Evolutionary conservation across 164 flowering plant genomes (phyloP).

Genomic region (Platanus orientalis): DNA sequence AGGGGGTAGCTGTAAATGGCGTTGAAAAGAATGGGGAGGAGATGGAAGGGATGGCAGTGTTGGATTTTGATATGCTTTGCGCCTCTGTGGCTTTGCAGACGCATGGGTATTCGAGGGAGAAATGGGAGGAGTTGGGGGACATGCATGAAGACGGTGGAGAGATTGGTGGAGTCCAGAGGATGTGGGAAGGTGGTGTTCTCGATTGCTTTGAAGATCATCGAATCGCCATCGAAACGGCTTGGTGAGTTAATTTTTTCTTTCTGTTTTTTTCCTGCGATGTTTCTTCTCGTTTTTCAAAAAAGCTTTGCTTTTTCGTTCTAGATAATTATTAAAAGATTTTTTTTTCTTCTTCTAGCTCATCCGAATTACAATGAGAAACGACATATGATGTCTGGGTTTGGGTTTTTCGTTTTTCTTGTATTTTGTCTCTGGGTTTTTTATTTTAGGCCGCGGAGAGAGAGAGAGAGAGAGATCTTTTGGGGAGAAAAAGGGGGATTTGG

Average conservation of each 20-base stretch:
- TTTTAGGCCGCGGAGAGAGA: no score
- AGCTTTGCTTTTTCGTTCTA: neutral
- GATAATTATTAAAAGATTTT: neutral
- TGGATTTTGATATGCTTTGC: conserved; percentile 90
- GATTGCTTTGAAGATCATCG: conserved; percentile 84
- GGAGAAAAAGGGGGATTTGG: no score
- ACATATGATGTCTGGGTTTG: no score
- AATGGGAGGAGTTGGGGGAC: conserved; percentile 38
- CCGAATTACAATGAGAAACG: no score
- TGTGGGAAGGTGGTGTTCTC: conserved; percentile 93
- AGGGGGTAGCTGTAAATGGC: conserved; percentile 19
- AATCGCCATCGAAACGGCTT: conserved; percentile 59
- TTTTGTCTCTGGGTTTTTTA: no score
- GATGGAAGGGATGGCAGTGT: conserved; percentile 51
- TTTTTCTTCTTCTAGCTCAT: neutral
- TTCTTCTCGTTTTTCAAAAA: neutral
- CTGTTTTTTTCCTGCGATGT: neutral
- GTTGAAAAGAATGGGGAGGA: conserved; percentile 30
- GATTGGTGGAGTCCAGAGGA: conserved; percentile 70
- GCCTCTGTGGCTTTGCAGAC: conserved; percentile 88
- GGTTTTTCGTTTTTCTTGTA: conserved; percentile 4
- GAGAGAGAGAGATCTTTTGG: no score
- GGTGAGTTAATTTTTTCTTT: conserved; percentile 28
- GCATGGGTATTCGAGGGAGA: conserved; percentile 37
- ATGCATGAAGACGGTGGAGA: conserved; percentile 30